Evolutionary conservation across 2,329 filamentous ascomycete genomes (phyloP).

Genomic region (Alternaria dauci): DNA sequence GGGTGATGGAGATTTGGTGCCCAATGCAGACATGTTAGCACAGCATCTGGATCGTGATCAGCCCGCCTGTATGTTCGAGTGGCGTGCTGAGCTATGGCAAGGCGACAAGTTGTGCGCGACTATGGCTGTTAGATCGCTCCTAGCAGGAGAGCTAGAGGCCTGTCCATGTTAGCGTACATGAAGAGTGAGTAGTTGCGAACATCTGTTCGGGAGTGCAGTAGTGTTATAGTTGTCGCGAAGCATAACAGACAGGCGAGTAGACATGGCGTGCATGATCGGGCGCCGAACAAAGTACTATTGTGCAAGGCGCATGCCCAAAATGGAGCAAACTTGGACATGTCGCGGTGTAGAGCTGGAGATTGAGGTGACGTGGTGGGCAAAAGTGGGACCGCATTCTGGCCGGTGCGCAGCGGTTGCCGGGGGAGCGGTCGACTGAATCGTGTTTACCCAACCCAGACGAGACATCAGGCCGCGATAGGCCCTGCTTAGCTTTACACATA

Average conservation of each 20-base stretch:
- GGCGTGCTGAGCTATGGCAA: neutral
- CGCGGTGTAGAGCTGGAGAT: constrained; percentile 13
- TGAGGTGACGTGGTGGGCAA: constrained; percentile 27
- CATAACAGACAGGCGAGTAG: neutral
- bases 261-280: neutral
- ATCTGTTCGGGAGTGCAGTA: neutral
- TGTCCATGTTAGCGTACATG: neutral
- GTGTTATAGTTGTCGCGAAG: neutral
- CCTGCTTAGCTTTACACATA: constrained; percentile 25
- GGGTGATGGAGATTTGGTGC: neutral
- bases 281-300: neutral
- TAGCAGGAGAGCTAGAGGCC: neutral
- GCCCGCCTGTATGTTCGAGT: neutral
- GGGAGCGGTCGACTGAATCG: constrained; percentile 28
- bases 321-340: neutral
- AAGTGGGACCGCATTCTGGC: constrained; percentile 16
- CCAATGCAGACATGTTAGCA: neutral
- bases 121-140: neutral
- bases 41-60: neutral
- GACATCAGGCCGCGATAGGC: constrained; percentile 25
- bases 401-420: constrained; percentile 24
- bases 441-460: constrained; percentile 27
- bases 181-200: neutral
- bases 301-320: constrained; percentile 1
- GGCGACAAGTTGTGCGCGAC: neutral